Evolutionary conservation across 2,329 filamentous ascomycete species (phyloP).

Genomic region (Fusarium sp.): DNA sequence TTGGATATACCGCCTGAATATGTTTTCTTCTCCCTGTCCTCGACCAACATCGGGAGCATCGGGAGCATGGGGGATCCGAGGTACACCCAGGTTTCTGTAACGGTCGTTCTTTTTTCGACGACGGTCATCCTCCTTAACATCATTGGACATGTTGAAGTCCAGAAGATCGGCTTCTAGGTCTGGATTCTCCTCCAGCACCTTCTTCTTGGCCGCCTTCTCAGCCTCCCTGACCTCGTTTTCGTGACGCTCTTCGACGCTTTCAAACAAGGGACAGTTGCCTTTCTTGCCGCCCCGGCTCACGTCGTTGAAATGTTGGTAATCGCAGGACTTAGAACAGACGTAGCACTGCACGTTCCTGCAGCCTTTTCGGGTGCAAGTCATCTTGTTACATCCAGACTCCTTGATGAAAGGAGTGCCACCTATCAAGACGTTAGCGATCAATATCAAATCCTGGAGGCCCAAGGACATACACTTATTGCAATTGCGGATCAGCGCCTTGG

Average conservation of each 20-base stretch:
- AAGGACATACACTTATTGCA: constrained; percentile 75
- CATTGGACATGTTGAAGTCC: constrained; percentile 71
- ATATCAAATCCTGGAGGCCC: constrained; percentile 22
- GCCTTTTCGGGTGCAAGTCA: constrained; percentile 74
- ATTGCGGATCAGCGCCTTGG: constrained; percentile 79
- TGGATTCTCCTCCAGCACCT: constrained; percentile 72
- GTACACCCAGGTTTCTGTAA: not conserved
- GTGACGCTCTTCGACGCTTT: constrained; percentile 73
- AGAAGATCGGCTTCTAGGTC: constrained; percentile 70
- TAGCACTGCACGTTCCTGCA: constrained; percentile 75
- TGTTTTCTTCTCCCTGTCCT: too few relatives aligned
- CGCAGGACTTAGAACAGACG: constrained; percentile 76
- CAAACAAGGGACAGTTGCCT: constrained; percentile 78
- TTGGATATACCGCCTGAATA: too few relatives aligned
- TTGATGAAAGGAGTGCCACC: constrained; percentile 85
- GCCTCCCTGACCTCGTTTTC: constrained; percentile 74
- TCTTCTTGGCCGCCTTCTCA: constrained; percentile 69
- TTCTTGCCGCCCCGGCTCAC: constrained; percentile 59
- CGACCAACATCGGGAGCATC: too few relatives aligned
- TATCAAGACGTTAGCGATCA: constrained; percentile 48
- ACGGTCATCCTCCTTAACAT: constrained; percentile 62
- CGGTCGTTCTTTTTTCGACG: constrained; percentile 36
- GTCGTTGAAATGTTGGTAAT: constrained; percentile 81
- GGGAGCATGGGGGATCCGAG: too few relatives aligned
- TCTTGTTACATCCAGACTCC: constrained; percentile 85